These are phyloP conservation scores for Pyrus communis DNA, from an alignment of 306 rosid genomes.

Conservation along the genomic window DNA sequence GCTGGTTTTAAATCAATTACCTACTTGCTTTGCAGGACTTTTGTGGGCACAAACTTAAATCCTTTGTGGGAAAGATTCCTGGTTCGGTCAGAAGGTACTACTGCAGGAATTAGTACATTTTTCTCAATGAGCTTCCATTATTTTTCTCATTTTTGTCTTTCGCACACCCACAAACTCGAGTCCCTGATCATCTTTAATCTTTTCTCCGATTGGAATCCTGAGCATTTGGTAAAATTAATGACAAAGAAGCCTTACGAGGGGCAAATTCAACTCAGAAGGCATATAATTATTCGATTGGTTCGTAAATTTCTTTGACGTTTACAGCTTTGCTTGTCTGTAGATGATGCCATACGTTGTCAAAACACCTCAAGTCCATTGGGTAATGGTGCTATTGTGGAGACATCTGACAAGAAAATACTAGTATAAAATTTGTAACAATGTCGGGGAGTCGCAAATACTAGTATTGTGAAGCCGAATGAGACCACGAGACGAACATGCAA, in stretches of 20 bases:
- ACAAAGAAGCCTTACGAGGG: background rate
- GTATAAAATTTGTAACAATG: constrained; percentile 68
- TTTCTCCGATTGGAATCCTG: background rate
- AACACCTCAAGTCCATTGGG: constrained; percentile 92
- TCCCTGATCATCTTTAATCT: background rate
- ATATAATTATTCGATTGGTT: background rate
- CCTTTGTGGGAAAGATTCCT: constrained; percentile 76
- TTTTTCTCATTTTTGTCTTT: background rate
- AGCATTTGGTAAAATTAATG: background rate
- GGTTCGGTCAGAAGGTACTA: constrained; percentile 63
- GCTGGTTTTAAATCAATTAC: constrained; percentile 13
- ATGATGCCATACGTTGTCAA: constrained; percentile 64
- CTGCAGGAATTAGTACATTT: background rate
- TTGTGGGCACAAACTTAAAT: constrained; percentile 85
- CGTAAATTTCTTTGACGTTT: background rate
- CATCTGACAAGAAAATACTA: constrained; percentile 65
- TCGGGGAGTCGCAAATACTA: constrained; percentile 46
- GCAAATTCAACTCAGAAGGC: background rate
- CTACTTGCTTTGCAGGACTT: constrained; percentile 60
- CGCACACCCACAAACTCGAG: background rate
- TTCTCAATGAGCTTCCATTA: background rate
- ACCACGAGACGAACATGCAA: too few relatives aligned
- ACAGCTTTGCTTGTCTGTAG: constrained; percentile 31
- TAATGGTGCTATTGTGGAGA: constrained; percentile 89
- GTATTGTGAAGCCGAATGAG: background rate